Evolutionary conservation across 2,329 filamentous ascomycete genomes (phyloP), one percentile per base, ranked within the genome.

Genomic region (Monilinia fructicola): DNA sequence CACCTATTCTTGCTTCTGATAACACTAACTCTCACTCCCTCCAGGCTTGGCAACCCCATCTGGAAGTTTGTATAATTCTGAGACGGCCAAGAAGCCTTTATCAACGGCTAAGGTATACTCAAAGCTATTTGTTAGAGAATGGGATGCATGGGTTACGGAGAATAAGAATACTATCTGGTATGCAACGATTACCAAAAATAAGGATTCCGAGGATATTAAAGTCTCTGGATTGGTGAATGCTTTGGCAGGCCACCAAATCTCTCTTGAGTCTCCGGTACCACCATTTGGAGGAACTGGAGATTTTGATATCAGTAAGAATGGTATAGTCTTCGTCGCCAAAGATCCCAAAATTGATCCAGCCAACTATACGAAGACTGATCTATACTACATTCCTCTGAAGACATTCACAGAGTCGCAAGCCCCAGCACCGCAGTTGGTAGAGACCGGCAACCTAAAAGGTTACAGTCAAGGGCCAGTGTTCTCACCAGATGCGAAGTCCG

Each of bases 241-340:
- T 2, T 80, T 94, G 52, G 81, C 71, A 31, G 73, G 73, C n/a
- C 70, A 67, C 76, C 76, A 70, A 54, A 21, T 76, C 54, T 76
- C 77, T 23, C 81, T 90, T 38, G 88, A 86, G 73, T 88, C 81
- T 60, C 93, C 90, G 0, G 86, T 93, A 23, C 87, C 85, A 59
- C 89, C 91, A 0, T 96, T 96, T 73, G 93, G 93, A 4, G 91
- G 90, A 26, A 80, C 86, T 0, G 85, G 87, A n/a, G 89, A 96
- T 77, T 97, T 93, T 73, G 92, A 96, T 73, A 85, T 94, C 67
- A 83, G 87, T 67, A 78, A 79, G 40, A 77, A 81, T 54, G 90
- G 89, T 0, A 82, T 94, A 63, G 85, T 88, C 9, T 93, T 93
- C 73, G 85, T 92, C 12, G 85, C 91, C 11, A 92, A 91, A 71